These are phyloP conservation scores for Yamadazyma jaroonii DNA, from an alignment of 1,139 yeast species.

Conservation along the genomic window DNA sequence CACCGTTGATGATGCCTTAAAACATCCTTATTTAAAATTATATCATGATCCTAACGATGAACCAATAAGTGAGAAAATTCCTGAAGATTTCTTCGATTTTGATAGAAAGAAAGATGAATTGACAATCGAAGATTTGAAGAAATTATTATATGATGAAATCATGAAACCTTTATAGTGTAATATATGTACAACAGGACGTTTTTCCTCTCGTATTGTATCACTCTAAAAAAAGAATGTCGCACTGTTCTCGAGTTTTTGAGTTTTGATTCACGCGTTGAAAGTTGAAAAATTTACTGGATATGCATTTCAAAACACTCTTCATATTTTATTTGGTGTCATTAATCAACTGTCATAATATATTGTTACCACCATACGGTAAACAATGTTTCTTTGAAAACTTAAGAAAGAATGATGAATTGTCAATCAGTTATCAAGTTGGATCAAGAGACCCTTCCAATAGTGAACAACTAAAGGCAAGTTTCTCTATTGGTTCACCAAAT, in stretches of 20 bases:
- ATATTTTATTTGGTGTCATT: constrained; percentile 17
- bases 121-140: constrained; percentile 45
- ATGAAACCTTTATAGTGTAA: constrained; percentile 28
- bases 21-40: constrained; percentile 61
- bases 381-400: constrained; percentile 86
- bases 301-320: too few species aligned
- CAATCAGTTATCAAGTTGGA: constrained; percentile 91
- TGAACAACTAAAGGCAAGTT: constrained; percentile 77
- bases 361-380: constrained; percentile 80
- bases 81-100: constrained; percentile 60
- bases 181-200: neutral
- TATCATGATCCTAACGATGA: constrained; percentile 76
- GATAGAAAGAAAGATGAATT: constrained; percentile 55
- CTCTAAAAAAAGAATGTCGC: too few species aligned
- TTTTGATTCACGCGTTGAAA: constrained; percentile 3
- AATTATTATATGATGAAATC: constrained; percentile 57
- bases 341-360: constrained; percentile 69
- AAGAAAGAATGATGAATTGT: constrained; percentile 80
- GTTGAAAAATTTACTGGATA: constrained; percentile 2
- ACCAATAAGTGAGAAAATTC: constrained; percentile 57
- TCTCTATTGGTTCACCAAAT: constrained; percentile 58
- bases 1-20: constrained; percentile 61
- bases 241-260: too few species aligned
- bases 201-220: too few species aligned
- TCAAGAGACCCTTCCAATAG: constrained; percentile 79